Base-by-base conservation (phyloP, 169 alveolate species). In the Amoebophrya sp. region DNA sequence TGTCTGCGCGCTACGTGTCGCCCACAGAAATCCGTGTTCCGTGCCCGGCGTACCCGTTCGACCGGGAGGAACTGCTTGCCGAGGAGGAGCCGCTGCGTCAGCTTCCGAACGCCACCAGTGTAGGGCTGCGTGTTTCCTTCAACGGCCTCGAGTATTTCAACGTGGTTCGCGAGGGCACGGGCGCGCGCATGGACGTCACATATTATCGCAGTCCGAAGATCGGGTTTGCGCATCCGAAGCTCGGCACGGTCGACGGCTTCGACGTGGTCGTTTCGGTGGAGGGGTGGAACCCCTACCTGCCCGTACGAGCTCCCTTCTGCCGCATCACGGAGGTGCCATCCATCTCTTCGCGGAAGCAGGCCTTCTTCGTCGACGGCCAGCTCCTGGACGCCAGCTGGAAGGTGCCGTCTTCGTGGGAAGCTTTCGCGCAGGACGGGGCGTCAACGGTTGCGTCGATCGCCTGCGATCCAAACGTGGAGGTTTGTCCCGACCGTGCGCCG, bases 161-260 rank as follows among this genome's bases (percentile, higher is more conserved):
- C 35, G 7, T 66, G 83, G n/a, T n/a, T n/a, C 32, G 12, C 35
- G 18, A 66, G 39, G 83, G 83, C 83, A 25, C 32, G 83, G 10
- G 35, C 83, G 83, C 1, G 35, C 35, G 29, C 35, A 12, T 66
- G 39, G 83, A 66, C 35, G 10, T 66, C 38, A 66, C 83, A 3
- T 66, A 66, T 25, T 66, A 66, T 25, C 29, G 83, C 38, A 2
- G 32, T 2, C 38, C 83, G 83, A 2, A n/a, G 39, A n/a, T 66
- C 32, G 83, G 83, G 83, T 66, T 66, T 25, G 83, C 83, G 35
- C 83, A 66, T 25, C 83, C 83, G 35, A 66, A 66, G 32, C 18
- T 66, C 83, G 83, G 83, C 83, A 66, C 83, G 35, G 35, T n/a
- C 7, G 83, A 66, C 29, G 83, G 83, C 83, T 66, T 66, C 83